Evolutionary conservation across 2,329 filamentous ascomycete species (phyloP).

Genomic region (Orbilia blumenaviensis): DNA sequence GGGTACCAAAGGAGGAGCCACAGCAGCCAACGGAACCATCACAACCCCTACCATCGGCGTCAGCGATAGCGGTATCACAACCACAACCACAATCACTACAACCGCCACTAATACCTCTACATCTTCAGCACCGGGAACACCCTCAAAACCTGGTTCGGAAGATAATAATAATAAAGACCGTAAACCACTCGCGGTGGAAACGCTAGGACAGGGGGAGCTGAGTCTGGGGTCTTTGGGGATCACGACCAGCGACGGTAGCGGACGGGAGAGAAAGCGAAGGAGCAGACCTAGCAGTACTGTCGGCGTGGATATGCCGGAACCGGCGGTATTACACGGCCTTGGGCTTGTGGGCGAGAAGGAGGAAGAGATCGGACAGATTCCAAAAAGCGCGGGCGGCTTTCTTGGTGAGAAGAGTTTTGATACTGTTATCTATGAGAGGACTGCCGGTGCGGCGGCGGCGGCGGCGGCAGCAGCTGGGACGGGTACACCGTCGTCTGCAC

Average conservation of each 20-base stretch:
- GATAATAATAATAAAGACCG: slow-evolving; percentile 63
- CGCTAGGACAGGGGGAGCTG: slow-evolving; percentile 85
- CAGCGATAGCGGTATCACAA: slow-evolving; percentile 58
- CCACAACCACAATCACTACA: too few relatives aligned
- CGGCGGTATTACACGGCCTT: slow-evolving; percentile 36
- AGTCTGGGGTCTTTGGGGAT: slow-evolving; percentile 90
- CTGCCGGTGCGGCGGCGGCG: background rate
- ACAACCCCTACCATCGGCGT: slow-evolving; percentile 58
- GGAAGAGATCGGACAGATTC: slow-evolving; percentile 45
- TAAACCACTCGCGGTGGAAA: slow-evolving; percentile 82
- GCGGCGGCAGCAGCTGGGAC: too few relatives aligned
- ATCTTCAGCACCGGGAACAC: slow-evolving; percentile 62
- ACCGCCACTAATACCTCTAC: too few relatives aligned
- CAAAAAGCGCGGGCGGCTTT: slow-evolving; percentile 39
- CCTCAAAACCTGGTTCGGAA: slow-evolving; percentile 57
- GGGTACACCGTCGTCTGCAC: slow-evolving; percentile 29
- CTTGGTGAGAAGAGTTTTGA: slow-evolving; percentile 45
- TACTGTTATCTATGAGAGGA: slow-evolving; percentile 35
- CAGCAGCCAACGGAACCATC: slow-evolving; percentile 58
- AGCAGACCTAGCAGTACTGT: slow-evolving; percentile 31
- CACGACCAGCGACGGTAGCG: slow-evolving; percentile 20
- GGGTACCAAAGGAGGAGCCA: slow-evolving; percentile 59
- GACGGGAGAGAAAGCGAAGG: slow-evolving; percentile 21
- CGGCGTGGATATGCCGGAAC: slow-evolving; percentile 36
- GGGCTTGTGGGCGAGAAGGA: slow-evolving; percentile 44